Evolutionary conservation across 352 stramenopile species (phyloP), one percentile per base, ranked within the genome.

Genomic region (Blastocystis sp.): DNA sequence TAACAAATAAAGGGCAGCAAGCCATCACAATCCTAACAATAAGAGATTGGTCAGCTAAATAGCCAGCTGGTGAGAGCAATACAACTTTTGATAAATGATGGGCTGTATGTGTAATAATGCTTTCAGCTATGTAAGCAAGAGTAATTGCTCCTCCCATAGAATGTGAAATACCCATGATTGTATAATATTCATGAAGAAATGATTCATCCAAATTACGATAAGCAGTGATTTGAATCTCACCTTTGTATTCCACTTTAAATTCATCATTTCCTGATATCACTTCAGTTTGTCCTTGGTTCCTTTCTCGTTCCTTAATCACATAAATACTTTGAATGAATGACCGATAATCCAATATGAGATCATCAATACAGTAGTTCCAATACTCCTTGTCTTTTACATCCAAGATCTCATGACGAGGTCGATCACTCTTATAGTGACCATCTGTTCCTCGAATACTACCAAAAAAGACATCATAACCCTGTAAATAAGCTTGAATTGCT

Each of bases 381-480:
- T 88, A 90, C 24, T 89, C 83, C 5, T 32, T 32, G 19, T 89
- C 80, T 5, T 37, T 78, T 54, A 52, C 46, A 29, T 49, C 42
- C 67, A 88, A 56, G 5, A 74, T 46, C 27, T 74, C 51, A 21
- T 75, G 75, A 9, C 61, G 39, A n/a, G n/a, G 19, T 37, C 78
- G 27, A 1, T 49, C 42, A 32, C 63, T 59, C 27, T n/a, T 37
- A 37, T 61, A 75, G 59, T 88, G 78, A 16, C 43, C 86, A 29
- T 83, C 66, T 12, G 86, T 88, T 12, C 88, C 88, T n/a, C 88
- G 86, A n/a, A 90, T 87, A 49, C 78, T 88, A 12, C 77, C 78
- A 19, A 90, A 88, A 29, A 87, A 90, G n/a, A 90, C 88, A 54
- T 90, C 88, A 42, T 89, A 89, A 9, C 88, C 88, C 24, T 88